Evolutionary conservation across 2,329 filamentous ascomycete genomes (phyloP).

Genomic region (Lachnellula occidentalis): DNA sequence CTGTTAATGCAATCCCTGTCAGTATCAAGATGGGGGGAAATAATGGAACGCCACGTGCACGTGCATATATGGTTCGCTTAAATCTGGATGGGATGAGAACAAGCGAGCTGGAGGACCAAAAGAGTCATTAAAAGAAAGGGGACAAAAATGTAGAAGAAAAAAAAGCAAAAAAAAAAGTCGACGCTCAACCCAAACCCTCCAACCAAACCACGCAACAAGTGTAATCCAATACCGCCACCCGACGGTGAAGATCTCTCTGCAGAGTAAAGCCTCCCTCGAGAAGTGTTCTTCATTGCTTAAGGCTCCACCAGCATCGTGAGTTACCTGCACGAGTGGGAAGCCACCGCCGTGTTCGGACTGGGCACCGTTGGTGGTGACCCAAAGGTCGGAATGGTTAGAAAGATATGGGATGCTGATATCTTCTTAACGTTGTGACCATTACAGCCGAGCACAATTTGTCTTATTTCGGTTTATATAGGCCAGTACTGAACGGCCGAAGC

Average conservation of each 20-base stretch:
- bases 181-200: slow-evolving; percentile 24
- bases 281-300: slow-evolving; percentile 62
- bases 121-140: neutral
- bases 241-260: slow-evolving; percentile 67
- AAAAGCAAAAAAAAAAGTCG: slow-evolving; percentile 25
- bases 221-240: slow-evolving; percentile 64
- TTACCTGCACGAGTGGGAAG: slow-evolving; percentile 60
- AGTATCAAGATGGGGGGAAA: neutral
- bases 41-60: no score
- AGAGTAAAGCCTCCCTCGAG: slow-evolving; percentile 70
- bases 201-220: slow-evolving; percentile 56
- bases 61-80: neutral
- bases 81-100: neutral
- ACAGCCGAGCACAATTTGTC: slow-evolving; percentile 42
- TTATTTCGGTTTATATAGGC: slow-evolving; percentile 20
- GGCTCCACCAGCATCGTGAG: slow-evolving; percentile 57
- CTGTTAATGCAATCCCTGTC: neutral
- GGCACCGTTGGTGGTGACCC: slow-evolving; percentile 45
- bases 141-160: slow-evolving; percentile 15
- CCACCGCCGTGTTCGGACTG: slow-evolving; percentile 65
- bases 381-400: slow-evolving; percentile 33
- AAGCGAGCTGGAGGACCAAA: no score
- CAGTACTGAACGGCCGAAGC: slow-evolving; percentile 15
- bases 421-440: slow-evolving; percentile 55
- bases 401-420: slow-evolving; percentile 50